Base-by-base conservation (phyloP, 2,329 filamentous ascomycete species). In the Pseudocercospora crystallina region DNA sequence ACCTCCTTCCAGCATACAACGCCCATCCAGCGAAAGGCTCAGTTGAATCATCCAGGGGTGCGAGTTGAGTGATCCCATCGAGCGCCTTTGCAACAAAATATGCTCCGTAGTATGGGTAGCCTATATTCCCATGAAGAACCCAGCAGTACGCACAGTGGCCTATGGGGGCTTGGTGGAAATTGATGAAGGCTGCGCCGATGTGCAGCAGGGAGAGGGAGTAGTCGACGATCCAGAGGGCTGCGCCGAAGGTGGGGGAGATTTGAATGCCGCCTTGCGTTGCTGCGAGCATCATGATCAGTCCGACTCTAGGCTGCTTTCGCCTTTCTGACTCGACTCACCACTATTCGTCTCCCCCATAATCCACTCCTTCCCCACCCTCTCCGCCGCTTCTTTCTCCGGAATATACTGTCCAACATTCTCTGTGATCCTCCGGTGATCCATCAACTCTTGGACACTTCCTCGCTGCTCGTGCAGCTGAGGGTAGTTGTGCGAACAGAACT, bases 121-220 rank as follows among this genome's bases (percentile, higher is more conserved):
- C 76, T 69, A 78, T 79, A 36, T 63, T 69, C 56, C 78, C 76
- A 2, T 72, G 65, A 2, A 73, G 74, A 70, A 72, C 77, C 68
- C 72, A 77, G 61, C 73, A 76, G 58, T 78, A 78, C 61, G 68
- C 64, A 65, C 77, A 80, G 59, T 78, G 76, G 3, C 76, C 77
- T 8, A 80, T 72, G 0, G 78, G 80, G 11, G 77, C 68, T 39
- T 69, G 67, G 58, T 80, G 78, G 68, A 79, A 80, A 55, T 78
- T 80, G 0, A 58, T 15, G 12, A 13, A 12, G 8, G n/a, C 17
- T 1, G 40, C 14, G 8, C 40, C 40, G 26, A 30, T 12, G 26
- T 42, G 29, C 17, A 42, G 12, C 2, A 42, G 10, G 3, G 31
- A 30, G 11, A 42, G 29, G n/a, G 40, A 66, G 33, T 73, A 77